phyloP scores from a whole-genome alignment of 345 rosid genomes.

The Euphorbia pulcherrima region DNA sequence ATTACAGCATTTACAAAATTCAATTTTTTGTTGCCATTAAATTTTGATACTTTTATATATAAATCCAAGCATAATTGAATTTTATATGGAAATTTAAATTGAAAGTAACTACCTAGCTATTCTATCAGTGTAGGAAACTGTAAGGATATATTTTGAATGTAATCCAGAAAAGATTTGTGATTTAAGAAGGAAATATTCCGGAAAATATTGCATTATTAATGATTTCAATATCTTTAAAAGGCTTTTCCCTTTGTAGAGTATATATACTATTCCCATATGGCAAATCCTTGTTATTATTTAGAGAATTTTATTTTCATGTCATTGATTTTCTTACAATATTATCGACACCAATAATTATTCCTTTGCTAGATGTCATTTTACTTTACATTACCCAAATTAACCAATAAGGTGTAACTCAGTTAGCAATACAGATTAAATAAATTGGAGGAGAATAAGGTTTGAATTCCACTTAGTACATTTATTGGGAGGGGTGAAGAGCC shows the following conservation, averaged over 20 bases:
- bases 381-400: too few relatives aligned
- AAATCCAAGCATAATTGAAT: background rate
- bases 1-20: background rate
- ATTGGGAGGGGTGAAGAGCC: too few relatives aligned
- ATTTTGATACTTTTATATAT: background rate
- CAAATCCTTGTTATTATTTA: too few relatives aligned
- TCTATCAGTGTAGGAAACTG: background rate
- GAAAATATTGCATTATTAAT: background rate
- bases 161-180: background rate
- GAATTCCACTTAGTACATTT: too few relatives aligned
- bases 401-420: too few relatives aligned
- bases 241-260: background rate
- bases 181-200: background rate
- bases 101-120: background rate
- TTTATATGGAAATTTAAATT: background rate
- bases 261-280: background rate
- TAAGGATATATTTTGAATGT: background rate
- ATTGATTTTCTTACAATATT: too few relatives aligned
- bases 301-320: too few relatives aligned
- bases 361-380: too few relatives aligned
- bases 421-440: too few relatives aligned
- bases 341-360: too few relatives aligned
- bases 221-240: background rate
- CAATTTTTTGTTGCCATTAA: background rate
- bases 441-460: too few relatives aligned